Percentiles rank a stretch among this genome's conserved stretches.
Evolutionary conservation across 768 basidiomycete genomes (phyloP).

Genomic region (Candolleomyces aberdarensis): DNA sequence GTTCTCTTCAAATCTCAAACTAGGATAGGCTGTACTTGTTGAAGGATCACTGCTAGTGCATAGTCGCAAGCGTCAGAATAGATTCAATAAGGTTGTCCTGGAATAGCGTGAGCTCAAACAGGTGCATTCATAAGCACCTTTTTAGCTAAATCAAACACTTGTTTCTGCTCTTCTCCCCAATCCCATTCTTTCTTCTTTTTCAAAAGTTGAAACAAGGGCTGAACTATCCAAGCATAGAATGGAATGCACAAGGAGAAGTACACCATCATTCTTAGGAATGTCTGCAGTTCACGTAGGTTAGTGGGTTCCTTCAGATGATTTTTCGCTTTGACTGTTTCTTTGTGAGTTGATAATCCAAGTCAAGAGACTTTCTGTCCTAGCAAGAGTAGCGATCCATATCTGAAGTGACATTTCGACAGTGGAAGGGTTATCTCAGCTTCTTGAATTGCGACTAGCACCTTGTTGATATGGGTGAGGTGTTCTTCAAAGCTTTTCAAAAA

Average conservation of each 20-base stretch:
- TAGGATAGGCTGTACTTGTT: constrained; percentile 29
- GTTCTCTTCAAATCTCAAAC: constrained; percentile 27
- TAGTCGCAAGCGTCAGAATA: constrained; percentile 34
- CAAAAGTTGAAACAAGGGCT: constrained; percentile 30
- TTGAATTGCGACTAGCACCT: constrained; percentile 25
- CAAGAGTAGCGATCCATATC: constrained; percentile 27
- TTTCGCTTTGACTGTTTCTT: constrained; percentile 34
- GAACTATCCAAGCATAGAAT: constrained; percentile 16
- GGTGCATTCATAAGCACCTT: constrained; percentile 26
- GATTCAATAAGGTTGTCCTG: constrained; percentile 27
- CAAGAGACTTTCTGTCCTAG: constrained; percentile 38
- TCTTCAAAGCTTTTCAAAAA: constrained; percentile 26
- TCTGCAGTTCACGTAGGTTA: constrained; percentile 24
- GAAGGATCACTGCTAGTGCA: constrained; percentile 23
- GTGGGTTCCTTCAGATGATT: constrained; percentile 23
- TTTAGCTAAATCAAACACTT: constrained; percentile 28
- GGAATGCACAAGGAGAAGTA: too few species aligned
- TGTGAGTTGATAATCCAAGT: constrained; percentile 19
- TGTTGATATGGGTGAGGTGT: constrained; percentile 27
- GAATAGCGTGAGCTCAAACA: constrained; percentile 26
- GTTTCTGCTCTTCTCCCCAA: constrained; percentile 21
- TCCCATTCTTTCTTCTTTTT: constrained; percentile 22
- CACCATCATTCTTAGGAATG: constrained; percentile 7
- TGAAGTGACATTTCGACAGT: constrained; percentile 31
- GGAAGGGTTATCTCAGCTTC: constrained; percentile 29